Evolutionary conservation across 768 basidiomycete genomes (phyloP).

Genomic region (Lactarius hatsudake): DNA sequence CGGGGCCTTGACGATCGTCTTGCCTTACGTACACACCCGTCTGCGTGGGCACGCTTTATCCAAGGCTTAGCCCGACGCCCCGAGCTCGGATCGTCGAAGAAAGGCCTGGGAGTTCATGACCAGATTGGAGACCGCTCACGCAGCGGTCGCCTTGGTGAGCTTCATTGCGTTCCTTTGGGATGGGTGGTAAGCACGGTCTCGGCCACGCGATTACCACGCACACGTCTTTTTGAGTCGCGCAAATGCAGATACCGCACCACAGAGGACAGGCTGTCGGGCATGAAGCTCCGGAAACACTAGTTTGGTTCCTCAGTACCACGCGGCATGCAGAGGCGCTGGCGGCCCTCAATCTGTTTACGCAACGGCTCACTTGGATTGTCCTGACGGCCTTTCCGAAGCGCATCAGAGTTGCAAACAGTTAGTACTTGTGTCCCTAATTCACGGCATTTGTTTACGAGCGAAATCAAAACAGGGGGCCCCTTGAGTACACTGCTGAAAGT

Average conservation of each 20-base stretch:
- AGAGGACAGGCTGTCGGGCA: constrained; percentile 69
- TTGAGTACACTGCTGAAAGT: too few species aligned
- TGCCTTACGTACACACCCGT: constrained; percentile 78
- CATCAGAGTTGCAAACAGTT: too few species aligned
- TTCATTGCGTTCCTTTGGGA: constrained; percentile 84
- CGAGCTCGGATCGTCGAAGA: constrained; percentile 70
- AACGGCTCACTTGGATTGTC: too few species aligned
- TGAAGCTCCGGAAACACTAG: constrained; percentile 52
- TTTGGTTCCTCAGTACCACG: too few species aligned
- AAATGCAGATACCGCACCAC: constrained; percentile 75
- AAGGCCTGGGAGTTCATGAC: constrained; percentile 70
- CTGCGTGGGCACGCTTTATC: constrained; percentile 75
- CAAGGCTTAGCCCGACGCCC: constrained; percentile 87
- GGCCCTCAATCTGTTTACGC: too few species aligned
- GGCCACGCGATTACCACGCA: background rate
- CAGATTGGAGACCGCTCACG: constrained; percentile 64
- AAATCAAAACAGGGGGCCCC: too few species aligned
- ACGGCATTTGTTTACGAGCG: too few species aligned
- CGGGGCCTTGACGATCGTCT: constrained; percentile 64
- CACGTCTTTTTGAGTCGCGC: background rate
- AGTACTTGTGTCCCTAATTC: too few species aligned
- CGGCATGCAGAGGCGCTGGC: too few species aligned
- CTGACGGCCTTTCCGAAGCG: too few species aligned
- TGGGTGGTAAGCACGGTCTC: constrained; percentile 62
- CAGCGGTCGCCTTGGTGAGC: constrained; percentile 62